Base-by-base conservation (phyloP, 257 asterid species). In the Striga asiatica region DNA sequence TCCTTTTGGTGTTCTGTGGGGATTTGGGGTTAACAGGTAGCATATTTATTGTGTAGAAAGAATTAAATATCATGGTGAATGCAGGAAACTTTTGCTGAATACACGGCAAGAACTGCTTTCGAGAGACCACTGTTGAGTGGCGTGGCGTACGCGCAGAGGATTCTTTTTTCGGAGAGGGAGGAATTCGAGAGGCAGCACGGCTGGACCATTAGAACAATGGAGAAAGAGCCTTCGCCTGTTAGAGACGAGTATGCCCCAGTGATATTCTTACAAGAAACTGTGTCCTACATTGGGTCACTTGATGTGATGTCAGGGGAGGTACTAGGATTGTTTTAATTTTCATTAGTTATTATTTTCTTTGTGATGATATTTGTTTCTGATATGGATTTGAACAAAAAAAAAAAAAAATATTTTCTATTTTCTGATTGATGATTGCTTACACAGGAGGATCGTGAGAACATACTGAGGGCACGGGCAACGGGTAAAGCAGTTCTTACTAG, bases 271-370 rank as follows among this genome's bases (percentile, higher is more conserved):
- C 97, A 89, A 72, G 96, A 89, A 74, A 89, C 97, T 0, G 76
- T 89, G 20, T 89, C 96, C 27, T 84, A 89, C 70, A 69, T 89
- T 59, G 81, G 77, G 65, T 85, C 96, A 31, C 72, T 89, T 6
- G 97, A 89, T 74, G 86, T 89, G 97, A 89, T 89, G 97, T 89
- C 97, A 0, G 97, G 96, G 68, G 96, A 89, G 97, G 97, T 86
- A 66, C 27, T 14, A 27, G 6, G 10, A 13, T n/a, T 14, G 31
- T 18, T 49, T 12, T 2, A 11, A 2, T 23, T 55, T 17, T 25
- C 3, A 31, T 21, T 53, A 39, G 13, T 8, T 20, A 17, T 2
- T 34, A 34, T 9, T 34, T 5, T 34, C 3, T 34, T 34, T 34
- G 12, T 34, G n/a, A n/a, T n/a, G n/a, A n/a, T n/a, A n/a, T n/a